phyloP scores from a whole-genome alignment of 2,329 filamentous ascomycete genomes.

The Colletotrichum sp. region DNA sequence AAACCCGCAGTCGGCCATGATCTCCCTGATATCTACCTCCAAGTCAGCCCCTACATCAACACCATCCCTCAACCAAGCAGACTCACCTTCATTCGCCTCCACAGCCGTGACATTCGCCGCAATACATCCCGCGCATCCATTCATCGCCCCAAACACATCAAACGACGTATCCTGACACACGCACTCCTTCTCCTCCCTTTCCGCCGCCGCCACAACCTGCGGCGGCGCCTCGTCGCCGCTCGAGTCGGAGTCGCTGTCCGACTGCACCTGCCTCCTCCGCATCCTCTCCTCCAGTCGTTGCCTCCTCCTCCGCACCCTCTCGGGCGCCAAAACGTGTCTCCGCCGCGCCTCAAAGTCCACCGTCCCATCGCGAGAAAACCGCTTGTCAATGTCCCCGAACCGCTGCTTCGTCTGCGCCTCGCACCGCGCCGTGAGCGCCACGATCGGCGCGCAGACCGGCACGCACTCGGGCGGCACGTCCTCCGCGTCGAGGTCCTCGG shows the following conservation, averaged over 20 bases:
- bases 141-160: background rate
- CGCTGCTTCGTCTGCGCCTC: background rate
- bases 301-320: background rate
- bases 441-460: background rate
- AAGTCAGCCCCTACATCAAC: background rate
- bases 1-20: constrained; percentile 15
- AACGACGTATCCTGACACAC: constrained; percentile 7
- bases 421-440: constrained; percentile 7
- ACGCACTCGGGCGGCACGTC: constrained; percentile 14
- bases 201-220: background rate
- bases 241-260: background rate
- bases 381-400: background rate
- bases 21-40: background rate
- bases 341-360: background rate
- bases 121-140: background rate
- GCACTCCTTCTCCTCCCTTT: background rate
- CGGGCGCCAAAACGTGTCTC: background rate
- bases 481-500: constrained; percentile 10
- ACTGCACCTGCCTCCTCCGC: background rate
- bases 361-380: background rate
- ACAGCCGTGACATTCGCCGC: background rate
- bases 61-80: background rate
- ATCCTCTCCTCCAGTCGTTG: background rate
- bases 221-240: background rate
- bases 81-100: constrained; percentile 1